Percentiles rank a stretch among this genome's conserved stretches.
Conservation (phyloP, 495 filamentous ascomycete genomes). For the Xylaria nigripes region DNA sequence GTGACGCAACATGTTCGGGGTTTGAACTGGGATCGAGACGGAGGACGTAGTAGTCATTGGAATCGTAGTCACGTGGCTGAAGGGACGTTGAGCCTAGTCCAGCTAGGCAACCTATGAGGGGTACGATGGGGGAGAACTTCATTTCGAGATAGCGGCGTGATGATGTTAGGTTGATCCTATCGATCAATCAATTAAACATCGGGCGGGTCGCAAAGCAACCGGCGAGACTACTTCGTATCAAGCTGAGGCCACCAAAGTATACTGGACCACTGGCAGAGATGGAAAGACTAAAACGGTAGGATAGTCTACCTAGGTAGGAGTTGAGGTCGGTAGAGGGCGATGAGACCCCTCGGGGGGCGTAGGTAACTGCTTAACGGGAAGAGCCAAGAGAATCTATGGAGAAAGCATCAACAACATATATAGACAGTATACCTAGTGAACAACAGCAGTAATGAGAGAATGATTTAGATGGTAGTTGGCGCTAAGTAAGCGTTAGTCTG, state of each 20-base stretch:
- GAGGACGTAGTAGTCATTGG: constrained; percentile 84
- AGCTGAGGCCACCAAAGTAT: background rate
- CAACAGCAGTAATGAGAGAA: constrained; percentile 1
- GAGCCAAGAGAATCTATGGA: constrained; percentile 1
- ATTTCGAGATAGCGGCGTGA: constrained; percentile 23
- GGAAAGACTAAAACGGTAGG: background rate
- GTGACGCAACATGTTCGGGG: constrained; percentile 63
- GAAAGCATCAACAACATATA: constrained; percentile 1
- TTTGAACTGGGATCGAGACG: constrained; percentile 59
- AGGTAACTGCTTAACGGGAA: background rate
- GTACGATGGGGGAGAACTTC: constrained; percentile 38
- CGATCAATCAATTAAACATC: background rate
- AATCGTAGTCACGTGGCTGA: constrained; percentile 50
- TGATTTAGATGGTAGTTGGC: background rate
- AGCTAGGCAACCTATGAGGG: constrained; percentile 33
- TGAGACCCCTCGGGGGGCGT: background rate
- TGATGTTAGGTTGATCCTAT: constrained; percentile 2
- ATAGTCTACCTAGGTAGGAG: background rate
- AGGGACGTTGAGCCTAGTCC: constrained; percentile 54
- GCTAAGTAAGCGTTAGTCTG: too few species aligned
- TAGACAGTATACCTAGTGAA: background rate
- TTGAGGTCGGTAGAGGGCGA: background rate
- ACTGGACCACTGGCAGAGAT: background rate
- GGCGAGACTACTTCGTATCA: background rate
- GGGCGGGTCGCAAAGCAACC: background rate